Evolutionary conservation across 2,329 filamentous ascomycete genomes (phyloP), one percentile per base, ranked within the genome.

Genomic region (Scopulariopsis brevicaulis): DNA sequence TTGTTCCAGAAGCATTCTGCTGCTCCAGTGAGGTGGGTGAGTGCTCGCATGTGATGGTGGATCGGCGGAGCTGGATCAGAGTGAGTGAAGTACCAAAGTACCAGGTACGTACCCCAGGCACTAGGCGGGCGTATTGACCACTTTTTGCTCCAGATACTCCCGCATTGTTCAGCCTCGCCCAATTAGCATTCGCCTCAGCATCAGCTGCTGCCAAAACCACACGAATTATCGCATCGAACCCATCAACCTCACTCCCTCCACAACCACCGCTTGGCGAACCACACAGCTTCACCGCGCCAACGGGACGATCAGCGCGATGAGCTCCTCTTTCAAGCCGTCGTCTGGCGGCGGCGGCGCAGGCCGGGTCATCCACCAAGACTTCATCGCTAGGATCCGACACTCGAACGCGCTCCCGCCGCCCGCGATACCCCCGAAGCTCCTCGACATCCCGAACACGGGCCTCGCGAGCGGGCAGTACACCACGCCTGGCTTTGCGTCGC

Each of bases 381-480:
- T 96, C 74, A 96, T 99, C 69, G 93, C 92, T 62, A 88, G 92
- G 66, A 90, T 96, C 68, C 85, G 94, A 72, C 99, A 95, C 72
- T 91, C 90, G 67, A 99, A 99, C 83, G 87, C 90, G 65, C 85
- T 99, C 18, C 94, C 94, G 63, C 92, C 94, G 62, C 94, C 94
- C 58, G 90, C 93, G 58, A 91, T 92, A 69, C 91, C 93, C 1
- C 94, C 94, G 1, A 99, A 99, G 78, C 86, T 99, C 62, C 87
- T 99, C 65, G 90, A 97, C 64, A 96, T 99, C 61, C 93, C 94
- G 12, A 96, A 96, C 66, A 94, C 90, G 59, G 94, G 94, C 50
- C 82, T 97, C 18, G 81, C 89, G 48, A 89, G 85, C 64, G 87
- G 87, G 60, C 89, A 95, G 69, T 97, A 96, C 73, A 95, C 94